Evolutionary conservation across 2,329 filamentous ascomycete species (phyloP).

Genomic region (Fusarium chaquense): DNA sequence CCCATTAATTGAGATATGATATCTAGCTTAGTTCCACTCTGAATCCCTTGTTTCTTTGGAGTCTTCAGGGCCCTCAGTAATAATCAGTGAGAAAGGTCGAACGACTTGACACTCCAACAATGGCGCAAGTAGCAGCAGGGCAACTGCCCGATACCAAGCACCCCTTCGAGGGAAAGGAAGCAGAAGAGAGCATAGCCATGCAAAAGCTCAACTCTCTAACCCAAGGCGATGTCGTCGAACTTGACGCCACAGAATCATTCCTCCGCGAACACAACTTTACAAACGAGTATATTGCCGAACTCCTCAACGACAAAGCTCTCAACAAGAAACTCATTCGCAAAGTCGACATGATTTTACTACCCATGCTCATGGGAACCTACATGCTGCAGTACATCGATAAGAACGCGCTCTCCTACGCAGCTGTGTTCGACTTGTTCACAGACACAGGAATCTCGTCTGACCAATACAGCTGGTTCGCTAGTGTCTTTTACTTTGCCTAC

Average conservation of each 20-base stretch:
- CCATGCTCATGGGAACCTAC: constrained; percentile 62
- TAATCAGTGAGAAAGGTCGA: rapidly evolving
- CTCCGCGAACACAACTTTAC: constrained; percentile 41
- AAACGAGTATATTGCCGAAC: constrained; percentile 38
- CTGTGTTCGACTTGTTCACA: constrained; percentile 65
- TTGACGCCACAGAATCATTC: constrained; percentile 37
- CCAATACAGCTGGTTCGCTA: constrained; percentile 65
- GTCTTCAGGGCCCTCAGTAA: rapidly evolving
- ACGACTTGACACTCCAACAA: neutral
- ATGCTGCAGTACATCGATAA: constrained; percentile 69
- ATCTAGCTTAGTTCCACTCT: neutral
- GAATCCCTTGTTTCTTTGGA: rapidly evolving
- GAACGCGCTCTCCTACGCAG: constrained; percentile 62
- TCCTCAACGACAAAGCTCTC: constrained; percentile 24
- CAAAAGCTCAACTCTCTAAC: constrained; percentile 34
- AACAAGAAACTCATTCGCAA: constrained; percentile 51
- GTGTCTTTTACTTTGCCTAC: constrained; percentile 66
- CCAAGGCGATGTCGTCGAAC: constrained; percentile 29
- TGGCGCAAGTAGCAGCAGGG: neutral
- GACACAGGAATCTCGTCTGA: constrained; percentile 59
- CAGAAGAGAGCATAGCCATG: constrained; percentile 33
- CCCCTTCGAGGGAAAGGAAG: constrained; percentile 1
- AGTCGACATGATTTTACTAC: constrained; percentile 63
- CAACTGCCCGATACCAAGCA: neutral
- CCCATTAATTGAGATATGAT: neutral